Evolutionary conservation across 805 yeast species (phyloP).

Genomic region (Pichia phayaonensis): DNA sequence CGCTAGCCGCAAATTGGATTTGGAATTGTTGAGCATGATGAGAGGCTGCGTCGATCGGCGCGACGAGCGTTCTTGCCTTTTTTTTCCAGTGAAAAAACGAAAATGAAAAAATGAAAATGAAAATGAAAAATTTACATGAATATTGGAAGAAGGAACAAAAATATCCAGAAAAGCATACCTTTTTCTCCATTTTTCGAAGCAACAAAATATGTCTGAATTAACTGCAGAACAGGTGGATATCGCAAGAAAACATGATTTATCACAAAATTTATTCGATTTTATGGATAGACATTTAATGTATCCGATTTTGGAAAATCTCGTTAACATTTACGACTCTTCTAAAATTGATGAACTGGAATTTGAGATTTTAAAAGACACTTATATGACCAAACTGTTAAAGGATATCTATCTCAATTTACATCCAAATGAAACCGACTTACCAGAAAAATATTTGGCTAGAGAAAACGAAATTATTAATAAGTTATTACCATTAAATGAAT

Average conservation of each 20-base stretch:
- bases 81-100: too few relatives aligned
- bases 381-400: constrained; percentile 44
- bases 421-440: constrained; percentile 30
- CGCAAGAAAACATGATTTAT: constrained; percentile 46
- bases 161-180: too few relatives aligned
- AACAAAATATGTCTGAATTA: background rate
- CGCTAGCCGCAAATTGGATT: too few relatives aligned
- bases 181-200: too few relatives aligned
- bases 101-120: background rate
- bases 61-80: background rate
- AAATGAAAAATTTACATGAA: background rate
- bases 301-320: constrained; percentile 23
- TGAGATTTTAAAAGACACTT: constrained; percentile 49
- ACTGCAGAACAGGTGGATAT: constrained; percentile 26
- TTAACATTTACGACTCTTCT: constrained; percentile 27
- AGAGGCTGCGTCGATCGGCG: background rate
- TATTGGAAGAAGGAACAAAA: too few relatives aligned
- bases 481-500: constrained; percentile 31
- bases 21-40: too few relatives aligned
- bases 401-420: constrained; percentile 37
- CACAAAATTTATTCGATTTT: constrained; percentile 46
- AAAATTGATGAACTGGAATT: constrained; percentile 41
- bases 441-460: constrained; percentile 34
- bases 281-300: constrained; percentile 55
- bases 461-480: constrained; percentile 34